Evolutionary conservation across 179 eudicot species (phyloP).

Genomic region (Gypsophila paniculata): DNA sequence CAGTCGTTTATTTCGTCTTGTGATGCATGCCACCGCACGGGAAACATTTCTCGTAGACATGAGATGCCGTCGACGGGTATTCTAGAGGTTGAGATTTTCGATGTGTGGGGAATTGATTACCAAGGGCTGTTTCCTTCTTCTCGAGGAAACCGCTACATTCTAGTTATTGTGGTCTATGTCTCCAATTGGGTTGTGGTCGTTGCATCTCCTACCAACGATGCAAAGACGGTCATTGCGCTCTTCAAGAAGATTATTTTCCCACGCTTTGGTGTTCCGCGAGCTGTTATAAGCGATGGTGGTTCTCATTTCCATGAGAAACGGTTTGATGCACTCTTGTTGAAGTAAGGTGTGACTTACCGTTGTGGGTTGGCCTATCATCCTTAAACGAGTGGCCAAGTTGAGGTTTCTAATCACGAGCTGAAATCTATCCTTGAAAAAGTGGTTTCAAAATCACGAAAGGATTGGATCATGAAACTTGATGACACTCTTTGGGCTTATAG

Average conservation of each 20-base stretch:
- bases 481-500: slow-evolving; percentile 12
- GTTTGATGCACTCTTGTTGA: no score
- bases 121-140: background rate
- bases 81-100: background rate
- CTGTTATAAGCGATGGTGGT: no score
- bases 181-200: background rate
- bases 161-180: background rate
- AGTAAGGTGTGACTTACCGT: no score
- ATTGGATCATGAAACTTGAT: background rate
- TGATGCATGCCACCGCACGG: no score
- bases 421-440: background rate
- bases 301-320: no score
- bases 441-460: background rate
- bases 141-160: background rate
- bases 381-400: background rate
- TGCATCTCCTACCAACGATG: background rate
- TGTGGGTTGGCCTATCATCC: background rate
- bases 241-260: no score
- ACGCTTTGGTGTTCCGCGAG: no score
- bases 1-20: background rate
- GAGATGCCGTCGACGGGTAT: background rate
- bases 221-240: background rate
- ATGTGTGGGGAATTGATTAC: background rate
- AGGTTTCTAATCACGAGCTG: background rate
- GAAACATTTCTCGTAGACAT: background rate